phyloP scores from a whole-genome alignment of 495 filamentous ascomycete species.

The Tuber aestivum region DNA sequence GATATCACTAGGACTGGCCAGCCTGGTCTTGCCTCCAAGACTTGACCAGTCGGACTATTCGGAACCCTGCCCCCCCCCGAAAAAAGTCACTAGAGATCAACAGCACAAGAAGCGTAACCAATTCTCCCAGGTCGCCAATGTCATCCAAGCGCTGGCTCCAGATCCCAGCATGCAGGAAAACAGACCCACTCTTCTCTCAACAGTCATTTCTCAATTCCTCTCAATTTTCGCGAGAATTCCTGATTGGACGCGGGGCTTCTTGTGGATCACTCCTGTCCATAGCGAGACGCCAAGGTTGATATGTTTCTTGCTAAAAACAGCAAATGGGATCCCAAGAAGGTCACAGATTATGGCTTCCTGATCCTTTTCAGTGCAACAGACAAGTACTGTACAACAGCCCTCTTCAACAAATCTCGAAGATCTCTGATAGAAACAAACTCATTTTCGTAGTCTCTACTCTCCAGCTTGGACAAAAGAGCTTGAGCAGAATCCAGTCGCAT shows the following conservation, averaged over 20 bases:
- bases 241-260: constrained; percentile 84
- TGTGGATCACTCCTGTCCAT: constrained; percentile 94
- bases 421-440: constrained; percentile 64
- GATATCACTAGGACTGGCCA: no score
- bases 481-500: constrained; percentile 39
- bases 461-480: constrained; percentile 59
- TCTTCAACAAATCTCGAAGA: constrained; percentile 69
- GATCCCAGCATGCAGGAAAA: constrained; percentile 79
- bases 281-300: constrained; percentile 97
- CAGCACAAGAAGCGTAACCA: constrained; percentile 56
- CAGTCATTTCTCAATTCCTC: constrained; percentile 75
- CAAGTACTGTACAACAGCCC: constrained; percentile 74
- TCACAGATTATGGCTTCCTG: constrained; percentile 72
- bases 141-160: constrained; percentile 51
- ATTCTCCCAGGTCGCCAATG: constrained; percentile 48
- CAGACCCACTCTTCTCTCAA: constrained; percentile 67
- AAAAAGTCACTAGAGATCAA: constrained; percentile 55
- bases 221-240: constrained; percentile 75
- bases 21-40: no score
- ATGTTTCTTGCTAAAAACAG: constrained; percentile 84
- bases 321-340: constrained; percentile 84
- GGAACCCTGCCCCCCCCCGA: constrained; percentile 53
- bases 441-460: constrained; percentile 58
- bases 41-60: no score
- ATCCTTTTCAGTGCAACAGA: constrained; percentile 69